Conservation (phyloP, 2,329 filamentous ascomycete species). For the Taxawa tesnikishii region DNA sequence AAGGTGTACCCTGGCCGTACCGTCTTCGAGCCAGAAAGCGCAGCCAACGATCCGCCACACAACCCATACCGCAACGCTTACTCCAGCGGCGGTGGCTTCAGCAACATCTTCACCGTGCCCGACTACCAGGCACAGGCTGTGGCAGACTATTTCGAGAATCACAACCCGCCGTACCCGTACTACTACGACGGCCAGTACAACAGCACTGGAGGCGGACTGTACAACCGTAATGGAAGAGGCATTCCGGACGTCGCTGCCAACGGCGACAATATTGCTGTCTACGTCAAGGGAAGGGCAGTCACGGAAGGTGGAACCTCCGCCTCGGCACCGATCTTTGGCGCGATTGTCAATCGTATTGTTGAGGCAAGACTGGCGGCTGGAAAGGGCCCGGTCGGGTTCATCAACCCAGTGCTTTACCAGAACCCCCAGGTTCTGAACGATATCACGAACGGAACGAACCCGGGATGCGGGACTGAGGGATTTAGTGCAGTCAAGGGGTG, state of each 20-base stretch:
- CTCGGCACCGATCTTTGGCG: constrained; percentile 15
- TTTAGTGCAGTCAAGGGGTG: constrained; percentile 9
- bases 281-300: too few species aligned
- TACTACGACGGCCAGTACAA: constrained; percentile 9
- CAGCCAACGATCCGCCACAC: constrained; percentile 6
- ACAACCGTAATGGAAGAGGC: constrained; percentile 17
- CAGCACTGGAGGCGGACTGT: constrained; percentile 14
- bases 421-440: constrained; percentile 14
- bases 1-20: constrained; percentile 15
- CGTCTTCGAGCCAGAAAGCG: constrained; percentile 9
- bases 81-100: constrained; percentile 25
- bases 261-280: constrained; percentile 8
- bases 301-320: constrained; percentile 14
- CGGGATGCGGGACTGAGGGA: constrained; percentile 19
- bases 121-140: constrained; percentile 28
- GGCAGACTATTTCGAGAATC: constrained; percentile 18
- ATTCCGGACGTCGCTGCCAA: constrained; percentile 15
- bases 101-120: constrained; percentile 19
- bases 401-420: constrained; percentile 18
- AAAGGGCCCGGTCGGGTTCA: constrained; percentile 17
- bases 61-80: too few species aligned
- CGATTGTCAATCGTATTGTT: constrained; percentile 16
- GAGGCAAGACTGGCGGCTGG: constrained; percentile 12
- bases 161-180: constrained; percentile 16
- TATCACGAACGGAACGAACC: constrained; percentile 16